Base-by-base conservation (phyloP, 2,329 filamentous ascomycete species). In the Colletotrichum eremochloae region DNA sequence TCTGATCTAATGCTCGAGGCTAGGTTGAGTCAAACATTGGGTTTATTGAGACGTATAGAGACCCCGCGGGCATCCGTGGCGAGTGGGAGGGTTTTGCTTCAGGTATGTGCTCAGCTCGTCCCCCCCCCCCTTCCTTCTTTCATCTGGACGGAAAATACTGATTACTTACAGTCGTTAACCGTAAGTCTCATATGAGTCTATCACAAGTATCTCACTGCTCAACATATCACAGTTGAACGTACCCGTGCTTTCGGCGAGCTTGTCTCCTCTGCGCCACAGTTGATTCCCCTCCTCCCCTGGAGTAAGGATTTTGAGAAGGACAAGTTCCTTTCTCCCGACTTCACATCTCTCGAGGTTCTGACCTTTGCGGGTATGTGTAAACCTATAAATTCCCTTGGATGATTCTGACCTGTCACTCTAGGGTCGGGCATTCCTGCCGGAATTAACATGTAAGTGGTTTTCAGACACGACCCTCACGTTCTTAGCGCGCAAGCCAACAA, bases 211-310 rank as follows among this genome's bases (percentile, higher is more conserved):
- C 6, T 40, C 31, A 24, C 52, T 63, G 18, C 44, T 63, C 44
- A 63, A 33, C 6, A 58, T 33, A 48, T 76, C 31, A 75, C 75
- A 62, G 79, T 96, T 78, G 96, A 98, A 81, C 91, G 96, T 29
- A 99, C 96, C 1, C 89, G 89, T 71, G 94, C 95, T 1, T 98
- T 98, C 79, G 93, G 92, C 9, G 92, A 93, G 76, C 89, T 98
- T 1, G 96, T 98, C 5, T 88, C 91, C 29, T 91, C 91, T 36
- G 95, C 96, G 0, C 93, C 95, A 14, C 86, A 86, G 57, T 91
- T 97, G 79, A 98, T 99, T 63, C 94, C 95, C 8, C 90, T 97
- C 74, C 85, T 99, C 18, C 96, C 96, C 0, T 99, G 96, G 96
- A 85, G 87, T 46, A 88, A 89, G 58, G 93, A 94, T 0, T 99